Evolutionary conservation across 192 early-diverging fungal species (phyloP), one percentile per base, ranked within the genome.

Genomic region (Backusella morwellensis): DNA sequence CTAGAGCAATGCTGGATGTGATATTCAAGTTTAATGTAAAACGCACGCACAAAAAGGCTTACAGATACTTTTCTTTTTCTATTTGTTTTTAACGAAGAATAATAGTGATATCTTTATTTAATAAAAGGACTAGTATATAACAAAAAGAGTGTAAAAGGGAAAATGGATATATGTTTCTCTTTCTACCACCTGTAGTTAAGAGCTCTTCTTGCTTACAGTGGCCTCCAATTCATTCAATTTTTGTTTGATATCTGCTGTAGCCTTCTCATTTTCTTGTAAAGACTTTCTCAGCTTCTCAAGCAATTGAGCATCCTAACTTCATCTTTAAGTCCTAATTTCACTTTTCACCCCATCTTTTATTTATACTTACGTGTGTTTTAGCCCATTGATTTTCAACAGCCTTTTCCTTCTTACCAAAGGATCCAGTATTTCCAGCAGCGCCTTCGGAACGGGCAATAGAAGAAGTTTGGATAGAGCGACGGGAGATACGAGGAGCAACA

Each of bases 361-460:
- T 63, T 63, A 4, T 69, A 35, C 68, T 70, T 38, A 70, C 68
- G 4, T 70, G 68, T 35, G 67, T 11, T 38, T 36, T 68, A 35
- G 67, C 67, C 67, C 67, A 68, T 34, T 68, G 67, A n/a, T 34
- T 34, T 34, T 68, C 67, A 34, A 36, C 67, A 36, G 67, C 67
- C n/a, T 68, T 68, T 68, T 68, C 67, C n/a, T 36, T 68, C 34
- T 68, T 36, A 68, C 67, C 67, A 68, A 68, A 36, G 17, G 67
- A 50, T n/a, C 47, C 47, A n/a, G 47, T 50, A 17, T n/a, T 50
- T 50, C 47, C 47, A n/a, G 47, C 19, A 6, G 70, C 41, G 6
- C 70, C 70, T n/a, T 71, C 70, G 21, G 36, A 41, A 7, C 23
- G 32, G 40, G 70, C 70, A 71, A 42, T 41, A 38, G 36, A 41